Evolutionary conservation across 441 rosid genomes (phyloP).

Genomic region (Kokia cookei): DNA sequence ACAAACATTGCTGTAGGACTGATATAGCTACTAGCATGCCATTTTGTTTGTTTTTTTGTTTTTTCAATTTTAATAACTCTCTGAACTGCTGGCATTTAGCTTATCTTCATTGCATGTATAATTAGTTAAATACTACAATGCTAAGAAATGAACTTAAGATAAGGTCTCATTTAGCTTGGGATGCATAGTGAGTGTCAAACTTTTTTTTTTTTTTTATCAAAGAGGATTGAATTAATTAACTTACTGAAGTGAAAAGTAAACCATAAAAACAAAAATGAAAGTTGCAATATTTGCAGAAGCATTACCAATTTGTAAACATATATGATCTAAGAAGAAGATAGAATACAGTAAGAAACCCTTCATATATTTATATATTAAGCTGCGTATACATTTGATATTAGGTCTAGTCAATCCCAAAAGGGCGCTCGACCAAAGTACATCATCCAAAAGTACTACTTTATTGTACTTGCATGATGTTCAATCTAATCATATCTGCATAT

Average conservation of each 20-base stretch:
- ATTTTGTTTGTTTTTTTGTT: not conserved
- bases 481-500: conserved; percentile 4
- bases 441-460: conserved; percentile 16
- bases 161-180: not conserved
- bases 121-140: not conserved
- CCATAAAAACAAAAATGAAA: not conserved
- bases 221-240: not conserved
- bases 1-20: not conserved
- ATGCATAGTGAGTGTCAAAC: not conserved
- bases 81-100: not conserved
- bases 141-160: not conserved
- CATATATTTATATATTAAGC: not conserved
- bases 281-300: not conserved
- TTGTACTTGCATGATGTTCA: conserved; percentile 16
- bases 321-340: conserved; percentile 5
- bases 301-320: not conserved
- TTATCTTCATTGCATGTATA: not conserved
- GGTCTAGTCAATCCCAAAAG: conserved; percentile 29
- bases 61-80: not conserved
- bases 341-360: conserved; percentile 16
- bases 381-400: conserved; percentile 19
- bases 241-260: not conserved
- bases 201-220: no score
- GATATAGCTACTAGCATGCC: not conserved
- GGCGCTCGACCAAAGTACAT: conserved; percentile 26